Conservation (phyloP, 2,329 filamentous ascomycete species). For the Periconia sp. region DNA sequence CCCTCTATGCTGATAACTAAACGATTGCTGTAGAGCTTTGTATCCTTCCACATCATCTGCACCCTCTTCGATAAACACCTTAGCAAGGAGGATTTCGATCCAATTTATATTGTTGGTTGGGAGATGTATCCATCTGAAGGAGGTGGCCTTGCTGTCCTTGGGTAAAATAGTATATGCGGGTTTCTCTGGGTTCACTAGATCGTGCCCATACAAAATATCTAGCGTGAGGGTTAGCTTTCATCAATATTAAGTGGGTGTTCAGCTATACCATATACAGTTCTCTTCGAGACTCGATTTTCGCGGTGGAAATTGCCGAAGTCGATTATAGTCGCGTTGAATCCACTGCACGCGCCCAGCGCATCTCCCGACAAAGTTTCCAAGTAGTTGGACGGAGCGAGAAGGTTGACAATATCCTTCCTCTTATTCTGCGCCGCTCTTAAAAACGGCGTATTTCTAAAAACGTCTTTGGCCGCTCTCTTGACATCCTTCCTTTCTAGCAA, state of each 20-base stretch:
- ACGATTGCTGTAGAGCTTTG: constrained; percentile 66
- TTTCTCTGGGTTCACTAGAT: constrained; percentile 40
- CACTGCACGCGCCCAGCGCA: constrained; percentile 42
- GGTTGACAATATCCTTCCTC: constrained; percentile 48
- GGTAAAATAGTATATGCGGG: constrained; percentile 45
- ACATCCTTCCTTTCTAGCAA: constrained; percentile 45
- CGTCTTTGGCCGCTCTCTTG: constrained; percentile 49
- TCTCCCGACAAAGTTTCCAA: constrained; percentile 44
- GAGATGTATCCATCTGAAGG: constrained; percentile 54
- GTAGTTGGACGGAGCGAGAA: constrained; percentile 49
- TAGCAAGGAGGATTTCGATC: constrained; percentile 68
- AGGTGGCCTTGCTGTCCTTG: constrained; percentile 48
- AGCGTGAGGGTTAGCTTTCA: no score
- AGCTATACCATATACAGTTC: constrained; percentile 42
- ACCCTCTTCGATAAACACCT: constrained; percentile 68
- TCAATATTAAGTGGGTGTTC: no score
- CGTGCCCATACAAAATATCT: constrained; percentile 43
- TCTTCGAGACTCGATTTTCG: constrained; percentile 38
- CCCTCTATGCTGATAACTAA: constrained; percentile 67
- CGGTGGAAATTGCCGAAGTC: constrained; percentile 47
- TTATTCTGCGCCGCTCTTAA: constrained; percentile 50
- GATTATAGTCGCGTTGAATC: constrained; percentile 47
- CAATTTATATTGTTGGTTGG: constrained; percentile 62
- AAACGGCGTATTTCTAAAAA: constrained; percentile 52
- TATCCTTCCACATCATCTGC: constrained; percentile 67